These are phyloP conservation scores for Lanmaoa rubissima DNA, from an alignment of 768 basidiomycete genomes.

Conservation along the genomic window DNA sequence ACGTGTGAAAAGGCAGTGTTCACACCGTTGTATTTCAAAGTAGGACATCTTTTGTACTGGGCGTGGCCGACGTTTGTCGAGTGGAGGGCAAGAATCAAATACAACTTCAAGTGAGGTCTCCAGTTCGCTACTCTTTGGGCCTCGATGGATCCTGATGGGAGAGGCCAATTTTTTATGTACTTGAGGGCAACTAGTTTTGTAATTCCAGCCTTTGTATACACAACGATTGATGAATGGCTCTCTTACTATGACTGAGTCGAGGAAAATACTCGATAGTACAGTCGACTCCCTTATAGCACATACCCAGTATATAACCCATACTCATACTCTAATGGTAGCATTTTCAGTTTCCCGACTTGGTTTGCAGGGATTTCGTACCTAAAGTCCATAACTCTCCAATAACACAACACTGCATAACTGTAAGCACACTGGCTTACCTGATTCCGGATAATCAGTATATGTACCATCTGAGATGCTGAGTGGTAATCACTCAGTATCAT, in stretches of 20 bases:
- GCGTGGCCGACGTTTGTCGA: constrained; percentile 58
- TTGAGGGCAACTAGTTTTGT: neutral
- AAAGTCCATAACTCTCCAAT: no score
- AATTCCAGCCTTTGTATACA: neutral
- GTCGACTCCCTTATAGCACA: no score
- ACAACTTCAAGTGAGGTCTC: constrained; percentile 44
- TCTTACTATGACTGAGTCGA: neutral
- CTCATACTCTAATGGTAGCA: no score
- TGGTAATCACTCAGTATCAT: no score
- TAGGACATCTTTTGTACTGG: constrained; percentile 64
- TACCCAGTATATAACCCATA: no score
- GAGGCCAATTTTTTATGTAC: neutral
- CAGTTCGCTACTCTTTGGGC: neutral
- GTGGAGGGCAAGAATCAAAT: constrained; percentile 58
- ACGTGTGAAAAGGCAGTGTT: constrained; percentile 56
- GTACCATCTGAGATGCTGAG: no score
- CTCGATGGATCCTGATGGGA: neutral
- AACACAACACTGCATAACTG: no score
- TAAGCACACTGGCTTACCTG: no score
- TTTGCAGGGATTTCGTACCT: no score
- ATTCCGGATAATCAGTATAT: no score
- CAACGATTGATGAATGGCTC: neutral
- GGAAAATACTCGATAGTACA: no score
- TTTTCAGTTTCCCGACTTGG: no score
- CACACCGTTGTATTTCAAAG: constrained; percentile 47